Conservation (phyloP, 768 basidiomycete genomes). For the Rhodocollybia butyracea region DNA sequence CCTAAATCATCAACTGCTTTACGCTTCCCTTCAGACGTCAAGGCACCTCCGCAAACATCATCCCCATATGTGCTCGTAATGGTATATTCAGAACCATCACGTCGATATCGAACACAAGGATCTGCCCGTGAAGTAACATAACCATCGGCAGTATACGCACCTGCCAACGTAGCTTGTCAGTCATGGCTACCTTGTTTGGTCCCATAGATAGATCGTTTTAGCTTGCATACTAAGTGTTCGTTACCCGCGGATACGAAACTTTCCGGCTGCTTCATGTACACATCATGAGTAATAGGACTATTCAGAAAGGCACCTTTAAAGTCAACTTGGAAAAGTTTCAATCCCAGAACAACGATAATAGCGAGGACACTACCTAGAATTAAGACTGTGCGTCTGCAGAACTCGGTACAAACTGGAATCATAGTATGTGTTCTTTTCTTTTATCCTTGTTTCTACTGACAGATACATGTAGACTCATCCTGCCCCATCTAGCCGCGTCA, state of each 20-base stretch:
- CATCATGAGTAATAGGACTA: no score
- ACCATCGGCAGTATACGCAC: background rate
- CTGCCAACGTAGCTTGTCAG: background rate
- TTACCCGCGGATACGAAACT: background rate
- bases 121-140: no score
- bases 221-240: background rate
- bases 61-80: background rate
- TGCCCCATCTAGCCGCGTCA: no score
- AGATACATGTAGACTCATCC: no score
- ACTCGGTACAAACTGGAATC: no score
- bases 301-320: no score
- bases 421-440: no score
- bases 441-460: no score
- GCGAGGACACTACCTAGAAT: background rate
- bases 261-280: no score
- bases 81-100: background rate
- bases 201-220: background rate
- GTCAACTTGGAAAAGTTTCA: background rate
- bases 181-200: background rate
- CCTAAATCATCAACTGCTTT: background rate
- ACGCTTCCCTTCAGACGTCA: background rate
- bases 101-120: background rate
- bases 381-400: no score
- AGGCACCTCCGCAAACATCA: background rate
- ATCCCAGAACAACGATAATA: background rate